These are phyloP conservation scores for Lachancea sp. DNA, from an alignment of 805 yeast species.

Conservation along the genomic window DNA sequence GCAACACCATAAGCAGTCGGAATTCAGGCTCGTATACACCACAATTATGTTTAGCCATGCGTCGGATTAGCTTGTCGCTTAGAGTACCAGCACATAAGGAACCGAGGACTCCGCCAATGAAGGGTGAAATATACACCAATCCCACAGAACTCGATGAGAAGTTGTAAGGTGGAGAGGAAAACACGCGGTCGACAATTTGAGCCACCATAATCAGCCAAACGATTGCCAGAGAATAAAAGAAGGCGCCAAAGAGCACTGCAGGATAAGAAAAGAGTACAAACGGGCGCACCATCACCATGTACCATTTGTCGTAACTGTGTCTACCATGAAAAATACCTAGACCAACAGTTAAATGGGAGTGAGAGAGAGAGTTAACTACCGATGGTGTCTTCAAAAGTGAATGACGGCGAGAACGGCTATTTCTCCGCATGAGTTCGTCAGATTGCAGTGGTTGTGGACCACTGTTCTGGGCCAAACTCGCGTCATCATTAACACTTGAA, in stretches of 20 bases:
- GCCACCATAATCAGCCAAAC: conserved; percentile 60
- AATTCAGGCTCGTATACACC: conserved; percentile 62
- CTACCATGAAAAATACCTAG: conserved; percentile 44
- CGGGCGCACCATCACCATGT: conserved; percentile 52
- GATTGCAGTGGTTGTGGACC: not conserved
- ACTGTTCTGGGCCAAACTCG: not conserved
- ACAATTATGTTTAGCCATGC: conserved; percentile 39
- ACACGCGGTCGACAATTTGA: conserved; percentile 48
- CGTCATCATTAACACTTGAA: not conserved
- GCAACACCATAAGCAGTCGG: conserved; percentile 9
- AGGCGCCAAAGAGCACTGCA: conserved; percentile 43
- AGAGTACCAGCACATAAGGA: conserved; percentile 47
- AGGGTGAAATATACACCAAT: conserved; percentile 48
- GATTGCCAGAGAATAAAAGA: conserved; percentile 50
- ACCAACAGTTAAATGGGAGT: conserved; percentile 21
- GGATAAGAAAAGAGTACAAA: conserved; percentile 47
- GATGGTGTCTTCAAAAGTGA: not conserved
- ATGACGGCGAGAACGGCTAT: not conserved
- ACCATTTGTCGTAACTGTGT: conserved; percentile 44
- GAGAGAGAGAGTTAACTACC: conserved; percentile 6
- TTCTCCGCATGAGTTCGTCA: not conserved
- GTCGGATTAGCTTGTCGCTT: conserved; percentile 44
- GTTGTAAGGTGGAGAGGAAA: conserved; percentile 36
- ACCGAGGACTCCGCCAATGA: conserved; percentile 52
- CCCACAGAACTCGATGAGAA: conserved; percentile 45